These are phyloP conservation scores for Annulohypoxylon stygium DNA, from an alignment of 495 filamentous ascomycete species.

Conservation along the genomic window DNA sequence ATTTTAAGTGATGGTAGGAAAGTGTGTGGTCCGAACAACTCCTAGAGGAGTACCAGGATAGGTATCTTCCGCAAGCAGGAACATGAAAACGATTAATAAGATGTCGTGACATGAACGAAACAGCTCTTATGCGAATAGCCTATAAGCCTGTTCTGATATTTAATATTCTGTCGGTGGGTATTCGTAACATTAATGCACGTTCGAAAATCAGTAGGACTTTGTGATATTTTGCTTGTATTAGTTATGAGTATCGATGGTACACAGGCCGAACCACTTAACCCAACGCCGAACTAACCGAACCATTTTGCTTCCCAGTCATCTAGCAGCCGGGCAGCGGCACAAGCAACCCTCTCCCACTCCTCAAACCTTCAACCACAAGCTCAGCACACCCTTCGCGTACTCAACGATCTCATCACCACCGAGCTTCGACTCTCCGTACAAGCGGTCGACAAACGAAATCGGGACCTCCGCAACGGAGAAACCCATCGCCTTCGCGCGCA, in stretches of 20 bases:
- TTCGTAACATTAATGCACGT: background rate
- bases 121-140: background rate
- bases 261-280: slow-evolving; percentile 33
- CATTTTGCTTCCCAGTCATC: slow-evolving; percentile 19
- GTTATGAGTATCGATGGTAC: slow-evolving; percentile 31
- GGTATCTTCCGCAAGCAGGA: background rate
- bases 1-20: background rate
- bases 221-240: slow-evolving; percentile 36
- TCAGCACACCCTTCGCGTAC: slow-evolving; percentile 93
- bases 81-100: background rate
- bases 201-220: background rate
- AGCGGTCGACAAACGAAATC: slow-evolving; percentile 93
- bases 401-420: slow-evolving; percentile 97
- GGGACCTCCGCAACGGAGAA: slow-evolving; percentile 92
- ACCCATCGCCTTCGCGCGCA: slow-evolving; percentile 92
- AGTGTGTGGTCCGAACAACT: too few relatives aligned
- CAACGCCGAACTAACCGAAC: slow-evolving; percentile 28
- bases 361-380: slow-evolving; percentile 88
- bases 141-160: background rate
- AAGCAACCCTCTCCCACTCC: background rate
- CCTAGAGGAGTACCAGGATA: too few relatives aligned
- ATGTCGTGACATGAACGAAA: too few relatives aligned
- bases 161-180: background rate
- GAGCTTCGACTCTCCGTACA: slow-evolving; percentile 96
- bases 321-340: slow-evolving; percentile 16